Base-by-base conservation (phyloP, 2,329 filamentous ascomycete genomes). In the Aspergillus sp. region DNA sequence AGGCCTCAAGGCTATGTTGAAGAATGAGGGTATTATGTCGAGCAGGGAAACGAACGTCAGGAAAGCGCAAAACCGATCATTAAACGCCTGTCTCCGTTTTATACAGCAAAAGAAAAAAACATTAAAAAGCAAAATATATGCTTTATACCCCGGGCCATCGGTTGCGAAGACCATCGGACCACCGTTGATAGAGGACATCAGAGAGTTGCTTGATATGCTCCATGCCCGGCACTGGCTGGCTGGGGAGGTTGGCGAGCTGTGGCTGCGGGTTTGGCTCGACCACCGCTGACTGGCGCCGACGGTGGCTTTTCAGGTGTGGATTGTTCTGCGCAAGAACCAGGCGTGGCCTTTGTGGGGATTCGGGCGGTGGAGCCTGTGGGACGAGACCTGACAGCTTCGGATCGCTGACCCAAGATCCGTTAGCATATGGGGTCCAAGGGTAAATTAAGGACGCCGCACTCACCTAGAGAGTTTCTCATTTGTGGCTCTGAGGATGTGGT, bases 121-220 rank as follows among this genome's bases (percentile, higher is more conserved):
- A n/a, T n/a, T n/a, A n/a, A n/a, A n/a, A n/a, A n/a, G n/a, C 24
- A 65, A 58, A 44, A 39, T 24, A 34, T 22, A 30, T 13, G 15
- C 12, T 38, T 60, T 58, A 69, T 22, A 69, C 48, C 18, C 64
- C 77, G 17, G 80, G 78, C 89, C 89, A 93, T 55, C 89, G 81
- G 54, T 85, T 82, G 62, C 87, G 86, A 66, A 98, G 78, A 2
- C 91, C 92, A 57, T 96, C 90, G 3, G 88, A 86, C 95, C 95
- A 99, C 43, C 93, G 85, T 15, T 88, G 86, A 76, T 97, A 98
- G 18, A 99, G 83, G 18, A 96, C 90, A 72, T 97, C 92, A 1
- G 90, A 91, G 38, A 98, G 81, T 71, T 96, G 86, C 69, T 91
- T 91, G 63, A 89, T 90, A 75, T 97, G 93, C 74, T 97, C 93